Evolutionary conservation across 192 early-diverging fungal genomes (phyloP), one percentile per base, ranked within the genome.

Genomic region (Allomyces javanicus): DNA sequence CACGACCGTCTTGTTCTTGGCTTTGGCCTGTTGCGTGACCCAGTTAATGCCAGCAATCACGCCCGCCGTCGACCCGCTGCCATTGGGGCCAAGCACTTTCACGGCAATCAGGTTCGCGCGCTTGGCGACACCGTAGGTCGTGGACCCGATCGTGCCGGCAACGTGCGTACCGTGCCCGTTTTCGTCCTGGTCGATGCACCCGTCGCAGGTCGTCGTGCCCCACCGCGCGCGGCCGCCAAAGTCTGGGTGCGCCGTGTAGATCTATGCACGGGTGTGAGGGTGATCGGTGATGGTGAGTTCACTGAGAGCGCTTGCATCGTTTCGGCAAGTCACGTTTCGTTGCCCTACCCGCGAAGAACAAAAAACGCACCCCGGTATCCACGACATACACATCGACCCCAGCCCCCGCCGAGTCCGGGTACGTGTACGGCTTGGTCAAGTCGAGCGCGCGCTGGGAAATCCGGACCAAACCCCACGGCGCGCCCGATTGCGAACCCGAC

Each of bases 101-200:
- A 87, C 79, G 58, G 72, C 75, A 24, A 81, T 73, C 33, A 87
- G 27, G 12, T 63, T 76, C 17, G 74, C 86, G 55, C 74, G 72
- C 67, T 85, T 88, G 61, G 86, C 86, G 55, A 88, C 82, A 65
- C 86, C 86, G 69, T 78, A 86, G 22, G 67, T 77, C 24, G 67
- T 73, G 21, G 71, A 75, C 22, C 69, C 80, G 62, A 84, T 79
- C 55, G 71, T 79, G 2, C 76, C 80, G 33, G 80, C 67, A 5
- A 77, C 74, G 45, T 79, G 78, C 1, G 80, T 81, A 61, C 80
- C 77, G 45, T 81, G 79, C 50, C 77, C 78, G 61, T 76, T 73
- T 50, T 73, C 24, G n/a, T 73, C 72, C 61, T 67, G 65, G 70
- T 71, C 21, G 3, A n/a, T 3, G 50, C 50, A 58, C 9, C 21